Conservation (phyloP, 2,329 filamentous ascomycete species). For the Lecanicillium sp. region DNA sequence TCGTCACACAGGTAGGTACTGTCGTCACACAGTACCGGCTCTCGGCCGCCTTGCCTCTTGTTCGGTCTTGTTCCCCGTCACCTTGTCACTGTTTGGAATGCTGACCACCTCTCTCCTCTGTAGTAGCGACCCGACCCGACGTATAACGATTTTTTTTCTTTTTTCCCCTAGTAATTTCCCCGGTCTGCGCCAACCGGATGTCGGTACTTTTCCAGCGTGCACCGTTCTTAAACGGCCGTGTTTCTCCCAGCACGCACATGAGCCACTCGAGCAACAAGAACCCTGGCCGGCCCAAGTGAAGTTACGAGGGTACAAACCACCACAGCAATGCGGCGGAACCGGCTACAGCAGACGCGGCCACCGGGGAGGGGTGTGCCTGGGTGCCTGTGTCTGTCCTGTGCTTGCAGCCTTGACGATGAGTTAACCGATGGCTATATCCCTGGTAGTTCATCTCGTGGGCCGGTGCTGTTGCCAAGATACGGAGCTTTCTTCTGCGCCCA, state of each 20-base stretch:
- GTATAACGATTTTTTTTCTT: slow-evolving; percentile 4
- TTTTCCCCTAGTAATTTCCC: too few species aligned
- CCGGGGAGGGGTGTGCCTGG: not conserved
- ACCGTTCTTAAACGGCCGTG: not conserved
- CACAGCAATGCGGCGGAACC: not conserved
- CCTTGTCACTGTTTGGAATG: not conserved
- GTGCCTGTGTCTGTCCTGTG: not conserved
- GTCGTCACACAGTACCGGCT: too few species aligned
- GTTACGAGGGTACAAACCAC: not conserved
- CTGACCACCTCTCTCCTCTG: not conserved
- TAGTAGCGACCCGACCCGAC: not conserved
- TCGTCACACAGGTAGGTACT: not conserved
- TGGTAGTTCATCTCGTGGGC: slow-evolving; percentile 5
- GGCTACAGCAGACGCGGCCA: not conserved
- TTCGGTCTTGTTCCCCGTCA: not conserved
- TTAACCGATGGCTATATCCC: slow-evolving; percentile 6
- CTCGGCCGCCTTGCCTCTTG: too few species aligned
- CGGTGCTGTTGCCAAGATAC: not conserved
- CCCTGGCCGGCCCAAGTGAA: too few species aligned
- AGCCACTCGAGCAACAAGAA: not conserved
- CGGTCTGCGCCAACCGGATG: not conserved
- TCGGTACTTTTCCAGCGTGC: not conserved
- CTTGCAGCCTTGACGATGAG: not conserved
- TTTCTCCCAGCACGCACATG: not conserved
- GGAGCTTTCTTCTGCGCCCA: slow-evolving; percentile 8